Evolutionary conservation across 2,329 filamentous ascomycete species (phyloP).

Genomic region (Pseudogymnoascus sp.): DNA sequence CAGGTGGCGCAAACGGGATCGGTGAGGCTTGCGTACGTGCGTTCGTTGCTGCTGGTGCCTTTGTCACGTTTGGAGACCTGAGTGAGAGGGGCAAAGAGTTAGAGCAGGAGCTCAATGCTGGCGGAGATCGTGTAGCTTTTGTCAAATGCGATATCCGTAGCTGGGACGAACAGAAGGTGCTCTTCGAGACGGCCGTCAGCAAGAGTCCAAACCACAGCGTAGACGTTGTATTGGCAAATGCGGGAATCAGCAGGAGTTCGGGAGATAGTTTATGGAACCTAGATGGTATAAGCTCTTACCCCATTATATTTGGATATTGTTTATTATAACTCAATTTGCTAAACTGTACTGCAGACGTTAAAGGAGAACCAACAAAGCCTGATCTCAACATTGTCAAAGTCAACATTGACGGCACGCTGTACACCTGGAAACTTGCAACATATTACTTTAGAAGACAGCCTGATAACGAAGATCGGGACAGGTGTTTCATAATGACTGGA

Average conservation of each 20-base stretch:
- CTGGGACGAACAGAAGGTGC: constrained; percentile 37
- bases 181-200: constrained; percentile 35
- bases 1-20: constrained; percentile 36
- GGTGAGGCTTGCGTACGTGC: constrained; percentile 29
- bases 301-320: neutral
- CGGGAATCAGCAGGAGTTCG: constrained; percentile 32
- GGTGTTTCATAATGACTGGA: constrained; percentile 43
- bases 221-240: constrained; percentile 43
- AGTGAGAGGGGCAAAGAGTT: constrained; percentile 24
- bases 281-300: constrained; percentile 25
- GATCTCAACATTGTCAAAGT: constrained; percentile 36
- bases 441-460: constrained; percentile 38
- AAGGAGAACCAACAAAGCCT: constrained; percentile 30
- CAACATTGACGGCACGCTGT: constrained; percentile 36
- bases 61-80: constrained; percentile 36
- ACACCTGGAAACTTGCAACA: constrained; percentile 40
- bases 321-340: neutral
- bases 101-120: constrained; percentile 27
- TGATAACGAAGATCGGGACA: constrained; percentile 33
- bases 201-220: constrained; percentile 34
- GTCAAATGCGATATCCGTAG: constrained; percentile 36
- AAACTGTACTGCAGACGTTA: neutral
- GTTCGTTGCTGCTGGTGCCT: constrained; percentile 31
- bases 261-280: constrained; percentile 35
- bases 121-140: constrained; percentile 24